A percentile compares a stretch with the other conserved stretches of the same genome.
These are phyloP conservation scores for Ambrosiella xylebori DNA, from an alignment of 2,329 filamentous ascomycete genomes.

Conservation along the genomic window DNA sequence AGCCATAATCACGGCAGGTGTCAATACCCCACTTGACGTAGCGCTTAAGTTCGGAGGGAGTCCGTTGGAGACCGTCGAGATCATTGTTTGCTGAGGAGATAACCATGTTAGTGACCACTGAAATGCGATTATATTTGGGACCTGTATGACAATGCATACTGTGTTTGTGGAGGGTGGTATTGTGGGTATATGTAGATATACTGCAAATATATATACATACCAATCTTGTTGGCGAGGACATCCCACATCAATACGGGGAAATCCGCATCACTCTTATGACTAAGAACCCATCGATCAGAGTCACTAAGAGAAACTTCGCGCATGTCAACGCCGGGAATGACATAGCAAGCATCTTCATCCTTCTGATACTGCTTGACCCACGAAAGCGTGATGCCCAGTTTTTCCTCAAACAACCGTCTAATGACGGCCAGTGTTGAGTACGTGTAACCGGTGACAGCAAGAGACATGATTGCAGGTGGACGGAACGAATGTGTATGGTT, in stretches of 20 bases:
- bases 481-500: no score
- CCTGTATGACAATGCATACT: no score
- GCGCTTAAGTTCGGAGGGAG: slow-evolving; percentile 60
- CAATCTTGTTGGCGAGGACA: slow-evolving; percentile 5
- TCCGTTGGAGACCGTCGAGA: slow-evolving; percentile 59
- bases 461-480: no score
- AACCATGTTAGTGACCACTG: neutral
- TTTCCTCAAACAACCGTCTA: neutral
- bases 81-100: slow-evolving; percentile 31
- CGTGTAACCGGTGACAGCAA: no score
- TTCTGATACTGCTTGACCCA: slow-evolving; percentile 5
- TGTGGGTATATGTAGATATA: no score
- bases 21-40: slow-evolving; percentile 65
- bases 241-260: slow-evolving; percentile 9
- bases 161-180: no score
- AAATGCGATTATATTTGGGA: neutral
- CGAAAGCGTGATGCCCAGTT: slow-evolving; percentile 12
- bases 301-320: slow-evolving; percentile 8
- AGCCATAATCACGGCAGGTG: slow-evolving; percentile 57
- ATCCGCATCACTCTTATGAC: slow-evolving; percentile 8
- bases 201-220: neutral
- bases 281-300: slow-evolving; percentile 11
- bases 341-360: slow-evolving; percentile 8
- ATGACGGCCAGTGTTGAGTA: no score
- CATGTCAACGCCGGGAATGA: slow-evolving; percentile 13